Evolutionary conservation across 768 basidiomycete species (phyloP).

Genomic region (Myochromella boudieri): DNA sequence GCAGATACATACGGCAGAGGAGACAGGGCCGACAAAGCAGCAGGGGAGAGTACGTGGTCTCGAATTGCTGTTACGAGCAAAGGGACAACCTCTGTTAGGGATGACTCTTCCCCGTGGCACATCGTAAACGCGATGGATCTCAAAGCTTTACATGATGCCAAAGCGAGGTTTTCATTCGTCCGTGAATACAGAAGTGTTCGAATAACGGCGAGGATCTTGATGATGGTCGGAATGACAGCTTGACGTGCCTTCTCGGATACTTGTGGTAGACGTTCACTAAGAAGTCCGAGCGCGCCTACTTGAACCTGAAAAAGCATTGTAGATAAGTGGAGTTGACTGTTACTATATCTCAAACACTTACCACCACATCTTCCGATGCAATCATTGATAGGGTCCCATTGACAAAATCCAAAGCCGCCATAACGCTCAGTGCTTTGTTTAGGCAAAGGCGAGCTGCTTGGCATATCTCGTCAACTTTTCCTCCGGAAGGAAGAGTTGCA

Average conservation of each 20-base stretch:
- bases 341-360: slow-evolving; percentile 44
- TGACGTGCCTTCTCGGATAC: slow-evolving; percentile 58
- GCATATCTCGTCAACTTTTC: slow-evolving; percentile 43
- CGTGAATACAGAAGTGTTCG: slow-evolving; percentile 45
- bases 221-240: slow-evolving; percentile 47
- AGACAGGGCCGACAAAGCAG: slow-evolving; percentile 55
- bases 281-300: slow-evolving; percentile 65
- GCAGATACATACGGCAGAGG: slow-evolving; percentile 56
- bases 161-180: slow-evolving; percentile 37
- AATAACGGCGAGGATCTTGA: slow-evolving; percentile 51
- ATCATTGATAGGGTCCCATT: slow-evolving; percentile 55
- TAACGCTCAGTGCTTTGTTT: slow-evolving; percentile 53
- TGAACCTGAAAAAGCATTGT: slow-evolving; percentile 46
- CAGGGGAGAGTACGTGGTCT: slow-evolving; percentile 31
- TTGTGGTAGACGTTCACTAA: slow-evolving; percentile 63
- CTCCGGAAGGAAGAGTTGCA: slow-evolving; percentile 35
- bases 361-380: slow-evolving; percentile 49
- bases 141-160: slow-evolving; percentile 60
- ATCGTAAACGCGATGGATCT: slow-evolving; percentile 57
- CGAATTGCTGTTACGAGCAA: slow-evolving; percentile 50
- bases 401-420: slow-evolving; percentile 74
- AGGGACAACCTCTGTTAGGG: slow-evolving; percentile 60
- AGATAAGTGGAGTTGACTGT: background rate
- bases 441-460: slow-evolving; percentile 51
- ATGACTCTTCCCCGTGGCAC: slow-evolving; percentile 63